Base-by-base conservation (phyloP, 1,284 basidiomycete species). In the Apiotrichum mycotoxinovorans region DNA sequence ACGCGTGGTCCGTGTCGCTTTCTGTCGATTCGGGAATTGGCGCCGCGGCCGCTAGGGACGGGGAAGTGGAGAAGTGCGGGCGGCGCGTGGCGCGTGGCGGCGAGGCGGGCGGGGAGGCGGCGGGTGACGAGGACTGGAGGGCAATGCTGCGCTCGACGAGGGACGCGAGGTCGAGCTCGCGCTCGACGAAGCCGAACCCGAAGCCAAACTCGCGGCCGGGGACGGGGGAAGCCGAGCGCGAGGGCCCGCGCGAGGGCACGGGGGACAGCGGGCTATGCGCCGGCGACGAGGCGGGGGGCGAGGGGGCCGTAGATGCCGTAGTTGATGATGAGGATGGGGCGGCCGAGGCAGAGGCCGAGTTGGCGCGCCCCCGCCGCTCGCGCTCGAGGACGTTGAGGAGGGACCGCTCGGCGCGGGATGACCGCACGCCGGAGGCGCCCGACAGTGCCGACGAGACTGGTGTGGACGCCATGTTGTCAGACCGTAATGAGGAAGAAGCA, bases 121-220 rank as follows among this genome's bases (percentile, higher is more conserved):
- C 26, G 11, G 49, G 26, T 10, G 58, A 51, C 1, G 46, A 40
- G n/a, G 48, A n/a, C 54, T 60, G 57, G 11, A 62, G 52, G 18
- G 61, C 61, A 33, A 62, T 62, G 41, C 57, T 58, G 14, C 61
- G 57, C 54, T 62, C 54, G 20, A 62, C 57, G 10, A 62, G 57
- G 15, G 48, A 23, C 1, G 38, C 49, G 17, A 62, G 48, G 57
- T 62, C 61, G 33, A 55, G n/a, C 8, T 52, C 49, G 20, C 26
- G 25, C 14, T 49, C 37, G 35, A 5, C 27, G 30, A 20, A 47
- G 3, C 25, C 22, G 35, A 26, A 45, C 9, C 38, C 34, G 20
- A 50, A 35, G 7, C 15, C 53, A 20, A 23, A 17, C 37, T 27
- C 17, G 17, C 25, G 30, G 23, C 15, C 11, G 14, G n/a, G 40